These are phyloP conservation scores for Cryphonectria carpinicola DNA, from an alignment of 2,329 filamentous ascomycete genomes.

Conservation along the genomic window DNA sequence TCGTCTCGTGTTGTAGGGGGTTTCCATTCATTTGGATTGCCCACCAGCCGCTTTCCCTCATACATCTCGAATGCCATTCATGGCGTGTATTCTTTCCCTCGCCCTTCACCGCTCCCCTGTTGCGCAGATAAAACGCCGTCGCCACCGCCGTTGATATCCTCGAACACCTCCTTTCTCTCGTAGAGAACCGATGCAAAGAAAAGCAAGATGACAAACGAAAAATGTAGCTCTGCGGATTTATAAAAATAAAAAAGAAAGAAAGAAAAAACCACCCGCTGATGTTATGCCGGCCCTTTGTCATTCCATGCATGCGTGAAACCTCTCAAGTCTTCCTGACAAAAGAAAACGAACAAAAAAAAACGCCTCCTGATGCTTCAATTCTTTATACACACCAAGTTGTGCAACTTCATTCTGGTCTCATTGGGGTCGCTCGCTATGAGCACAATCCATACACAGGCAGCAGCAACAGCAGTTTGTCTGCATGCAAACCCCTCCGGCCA, in stretches of 20 bases:
- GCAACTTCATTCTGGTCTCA: conserved; percentile 12
- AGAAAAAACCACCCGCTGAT: conserved; percentile 6
- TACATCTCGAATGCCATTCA: conserved; percentile 1
- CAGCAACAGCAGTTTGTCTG: background rate
- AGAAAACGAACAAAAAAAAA: background rate
- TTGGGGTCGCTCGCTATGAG: conserved; percentile 7
- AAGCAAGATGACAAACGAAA: conserved; percentile 8
- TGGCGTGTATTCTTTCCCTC: background rate
- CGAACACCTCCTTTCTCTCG: background rate
- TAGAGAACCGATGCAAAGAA: conserved; percentile 6
- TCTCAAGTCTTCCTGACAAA: background rate
- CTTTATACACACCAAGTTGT: conserved; percentile 3
- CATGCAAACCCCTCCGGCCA: background rate
- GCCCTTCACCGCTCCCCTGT: background rate
- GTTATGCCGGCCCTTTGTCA: background rate
- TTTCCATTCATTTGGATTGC: background rate
- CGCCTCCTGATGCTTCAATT: conserved; percentile 22
- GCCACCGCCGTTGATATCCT: conserved; percentile 4
- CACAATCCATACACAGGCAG: conserved; percentile 5
- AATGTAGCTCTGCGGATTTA: background rate
- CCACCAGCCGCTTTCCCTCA: background rate
- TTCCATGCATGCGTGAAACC: background rate
- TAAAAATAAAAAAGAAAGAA: background rate
- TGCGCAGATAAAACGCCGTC: conserved; percentile 1
- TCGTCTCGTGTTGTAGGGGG: background rate